Conservation (phyloP, 805 yeast species). For the Candida oleophila region DNA sequence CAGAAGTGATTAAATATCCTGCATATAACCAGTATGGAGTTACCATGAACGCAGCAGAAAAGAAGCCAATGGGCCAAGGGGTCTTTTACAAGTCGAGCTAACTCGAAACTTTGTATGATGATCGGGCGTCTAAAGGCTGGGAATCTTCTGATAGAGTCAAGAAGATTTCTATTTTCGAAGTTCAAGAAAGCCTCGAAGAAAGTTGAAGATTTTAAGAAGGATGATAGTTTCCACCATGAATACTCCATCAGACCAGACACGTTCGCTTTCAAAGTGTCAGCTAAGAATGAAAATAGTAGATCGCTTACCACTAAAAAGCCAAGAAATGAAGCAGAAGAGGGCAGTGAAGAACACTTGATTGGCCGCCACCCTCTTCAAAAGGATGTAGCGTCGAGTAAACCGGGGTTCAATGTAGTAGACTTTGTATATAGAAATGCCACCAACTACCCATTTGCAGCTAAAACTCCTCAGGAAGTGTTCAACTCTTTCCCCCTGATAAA, state of each 20-base stretch:
- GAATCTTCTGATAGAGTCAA: not conserved
- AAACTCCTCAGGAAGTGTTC: conserved; percentile 39
- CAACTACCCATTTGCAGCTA: conserved; percentile 39
- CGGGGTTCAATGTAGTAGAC: conserved; percentile 28
- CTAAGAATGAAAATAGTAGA: conserved; percentile 17
- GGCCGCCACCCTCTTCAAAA: conserved; percentile 25
- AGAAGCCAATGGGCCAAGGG: no score
- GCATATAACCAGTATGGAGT: no score
- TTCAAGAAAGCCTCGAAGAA: conserved; percentile 14
- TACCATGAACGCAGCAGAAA: no score
- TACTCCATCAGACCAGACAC: conserved; percentile 46
- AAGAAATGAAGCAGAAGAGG: not conserved
- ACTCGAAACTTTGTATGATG: not conserved
- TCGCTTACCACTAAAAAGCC: conserved; percentile 9
- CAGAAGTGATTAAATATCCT: no score
- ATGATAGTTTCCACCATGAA: conserved; percentile 33
- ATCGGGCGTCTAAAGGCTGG: not conserved
- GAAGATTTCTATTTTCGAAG: conserved; percentile 19
- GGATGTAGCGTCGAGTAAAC: not conserved
- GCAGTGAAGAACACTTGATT: not conserved
- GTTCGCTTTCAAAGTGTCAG: conserved; percentile 40
- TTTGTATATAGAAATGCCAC: conserved; percentile 39
- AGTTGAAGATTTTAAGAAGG: conserved; percentile 14
- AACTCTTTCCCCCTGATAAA: conserved; percentile 34
- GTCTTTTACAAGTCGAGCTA: no score